Evolutionary conservation across 2,329 filamentous ascomycete species (phyloP).

Genomic region (Trematosphaeria pertusa): DNA sequence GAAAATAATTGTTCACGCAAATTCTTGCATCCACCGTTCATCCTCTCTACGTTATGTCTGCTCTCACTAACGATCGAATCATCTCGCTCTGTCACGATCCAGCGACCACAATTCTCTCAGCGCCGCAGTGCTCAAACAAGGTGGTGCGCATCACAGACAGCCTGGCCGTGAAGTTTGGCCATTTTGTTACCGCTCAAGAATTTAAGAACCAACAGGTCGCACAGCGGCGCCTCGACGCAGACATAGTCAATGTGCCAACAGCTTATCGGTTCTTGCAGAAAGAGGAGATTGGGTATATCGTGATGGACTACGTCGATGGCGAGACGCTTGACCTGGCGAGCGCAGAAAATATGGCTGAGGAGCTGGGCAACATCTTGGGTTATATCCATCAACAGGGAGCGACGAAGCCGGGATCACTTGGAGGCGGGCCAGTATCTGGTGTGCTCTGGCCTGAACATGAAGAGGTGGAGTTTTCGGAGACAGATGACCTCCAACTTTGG

Average conservation of each 20-base stretch:
- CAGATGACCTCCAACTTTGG: constrained; percentile 3
- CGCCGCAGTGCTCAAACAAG: constrained; percentile 6
- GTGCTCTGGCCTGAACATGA: constrained; percentile 7
- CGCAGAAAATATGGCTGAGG: neutral
- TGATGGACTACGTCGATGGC: constrained; percentile 8
- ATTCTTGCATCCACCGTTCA: neutral
- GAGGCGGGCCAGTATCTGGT: constrained; percentile 8
- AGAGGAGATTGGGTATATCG: constrained; percentile 7
- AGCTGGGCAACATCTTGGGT: constrained; percentile 6
- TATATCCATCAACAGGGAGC: constrained; percentile 4
- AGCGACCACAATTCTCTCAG: constrained; percentile 3
- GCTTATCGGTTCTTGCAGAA: constrained; percentile 10
- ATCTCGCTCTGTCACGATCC: constrained; percentile 6
- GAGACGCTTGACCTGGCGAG: constrained; percentile 5
- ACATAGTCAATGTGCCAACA: constrained; percentile 6
- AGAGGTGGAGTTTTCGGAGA: constrained; percentile 3
- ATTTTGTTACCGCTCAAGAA: constrained; percentile 4
- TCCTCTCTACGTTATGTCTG: neutral
- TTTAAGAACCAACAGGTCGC: constrained; percentile 9
- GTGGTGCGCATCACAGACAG: constrained; percentile 5
- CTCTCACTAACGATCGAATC: constrained; percentile 3
- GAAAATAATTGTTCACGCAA: too few relatives aligned
- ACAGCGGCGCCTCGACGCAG: constrained; percentile 6
- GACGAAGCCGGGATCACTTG: constrained; percentile 7
- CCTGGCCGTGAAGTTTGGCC: constrained; percentile 10